Evolutionary conservation across 2,329 filamentous ascomycete genomes (phyloP).

Genomic region (Pyrenochaeta sp.): DNA sequence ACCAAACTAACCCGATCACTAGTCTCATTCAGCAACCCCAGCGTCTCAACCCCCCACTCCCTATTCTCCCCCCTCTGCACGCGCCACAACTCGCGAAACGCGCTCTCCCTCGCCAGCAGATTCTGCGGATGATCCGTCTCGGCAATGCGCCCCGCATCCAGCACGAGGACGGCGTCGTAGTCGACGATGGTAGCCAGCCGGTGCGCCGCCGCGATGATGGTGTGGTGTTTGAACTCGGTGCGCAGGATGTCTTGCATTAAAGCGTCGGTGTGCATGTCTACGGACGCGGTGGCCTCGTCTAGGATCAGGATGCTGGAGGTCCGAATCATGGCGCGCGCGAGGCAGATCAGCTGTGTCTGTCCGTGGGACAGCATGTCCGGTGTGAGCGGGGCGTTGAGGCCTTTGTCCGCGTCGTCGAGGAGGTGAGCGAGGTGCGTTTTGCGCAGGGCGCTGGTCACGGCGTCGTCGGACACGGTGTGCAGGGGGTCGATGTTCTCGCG

Average conservation of each 20-base stretch:
- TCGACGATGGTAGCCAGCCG: not conserved
- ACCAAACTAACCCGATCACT: no score
- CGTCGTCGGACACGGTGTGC: slow-evolving; percentile 36
- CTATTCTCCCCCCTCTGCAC: no score
- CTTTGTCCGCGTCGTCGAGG: slow-evolving; percentile 58
- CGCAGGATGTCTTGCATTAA: slow-evolving; percentile 55
- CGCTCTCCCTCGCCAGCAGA: no score
- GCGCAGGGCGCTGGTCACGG: slow-evolving; percentile 49
- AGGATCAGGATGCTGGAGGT: slow-evolving; percentile 63
- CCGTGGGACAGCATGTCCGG: slow-evolving; percentile 68
- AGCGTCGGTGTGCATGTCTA: slow-evolving; percentile 95
- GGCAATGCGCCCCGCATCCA: no score
- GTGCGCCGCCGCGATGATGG: slow-evolving; percentile 1
- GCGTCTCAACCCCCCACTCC: no score
- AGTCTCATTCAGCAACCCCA: no score
- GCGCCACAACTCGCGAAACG: no score
- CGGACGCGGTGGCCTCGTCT: slow-evolving; percentile 79
- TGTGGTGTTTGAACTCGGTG: slow-evolving; percentile 8
- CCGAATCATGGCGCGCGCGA: slow-evolving; percentile 61
- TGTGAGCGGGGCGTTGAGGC: slow-evolving; percentile 24
- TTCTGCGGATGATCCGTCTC: no score
- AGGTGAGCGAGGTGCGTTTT: slow-evolving; percentile 52
- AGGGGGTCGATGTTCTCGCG: slow-evolving; percentile 57
- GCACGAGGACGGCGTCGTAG: not conserved
- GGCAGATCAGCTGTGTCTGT: slow-evolving; percentile 67